These are phyloP conservation scores for Cyberlindnera amylophila DNA, from an alignment of 805 yeast species.

Conservation along the genomic window DNA sequence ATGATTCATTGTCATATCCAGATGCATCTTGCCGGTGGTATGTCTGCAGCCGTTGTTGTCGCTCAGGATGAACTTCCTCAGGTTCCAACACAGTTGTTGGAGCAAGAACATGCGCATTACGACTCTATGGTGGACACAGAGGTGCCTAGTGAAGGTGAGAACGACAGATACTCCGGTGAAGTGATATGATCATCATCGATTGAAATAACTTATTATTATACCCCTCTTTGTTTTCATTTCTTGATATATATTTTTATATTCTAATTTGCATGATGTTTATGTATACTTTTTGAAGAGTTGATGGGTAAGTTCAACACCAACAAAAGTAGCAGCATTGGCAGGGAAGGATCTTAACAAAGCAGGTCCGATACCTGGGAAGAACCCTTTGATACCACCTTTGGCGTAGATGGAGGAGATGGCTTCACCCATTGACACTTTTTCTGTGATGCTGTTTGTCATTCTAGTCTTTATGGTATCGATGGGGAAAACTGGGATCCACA, in stretches of 20 bases:
- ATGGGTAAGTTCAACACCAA: slow-evolving; percentile 85
- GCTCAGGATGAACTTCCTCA: background rate
- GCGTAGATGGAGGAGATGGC: slow-evolving; percentile 68
- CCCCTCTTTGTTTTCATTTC: too few relatives aligned
- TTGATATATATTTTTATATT: background rate
- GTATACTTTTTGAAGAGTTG: slow-evolving; percentile 32
- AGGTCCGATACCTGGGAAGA: slow-evolving; percentile 97
- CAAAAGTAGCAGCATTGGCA: slow-evolving; percentile 98
- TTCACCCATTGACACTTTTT: slow-evolving; percentile 49
- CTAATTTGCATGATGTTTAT: slow-evolving; percentile 12
- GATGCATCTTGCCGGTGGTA: slow-evolving; percentile 23
- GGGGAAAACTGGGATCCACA: slow-evolving; percentile 97
- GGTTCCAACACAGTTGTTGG: background rate
- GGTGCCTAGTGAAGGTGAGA: background rate
- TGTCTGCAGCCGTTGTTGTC: slow-evolving; percentile 3
- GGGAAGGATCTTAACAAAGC: slow-evolving; percentile 94
- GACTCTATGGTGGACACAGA: background rate
- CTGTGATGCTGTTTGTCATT: slow-evolving; percentile 33
- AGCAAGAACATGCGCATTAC: slow-evolving; percentile 1
- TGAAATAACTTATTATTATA: too few relatives aligned
- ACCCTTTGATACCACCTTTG: slow-evolving; percentile 81
- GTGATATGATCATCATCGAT: too few relatives aligned
- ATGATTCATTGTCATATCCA: slow-evolving; percentile 34
- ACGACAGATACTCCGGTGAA: too few relatives aligned
- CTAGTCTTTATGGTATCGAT: slow-evolving; percentile 82